Evolutionary conservation across 2,329 filamentous ascomycete species (phyloP).

Genomic region (Annulohypoxylon truncatum): DNA sequence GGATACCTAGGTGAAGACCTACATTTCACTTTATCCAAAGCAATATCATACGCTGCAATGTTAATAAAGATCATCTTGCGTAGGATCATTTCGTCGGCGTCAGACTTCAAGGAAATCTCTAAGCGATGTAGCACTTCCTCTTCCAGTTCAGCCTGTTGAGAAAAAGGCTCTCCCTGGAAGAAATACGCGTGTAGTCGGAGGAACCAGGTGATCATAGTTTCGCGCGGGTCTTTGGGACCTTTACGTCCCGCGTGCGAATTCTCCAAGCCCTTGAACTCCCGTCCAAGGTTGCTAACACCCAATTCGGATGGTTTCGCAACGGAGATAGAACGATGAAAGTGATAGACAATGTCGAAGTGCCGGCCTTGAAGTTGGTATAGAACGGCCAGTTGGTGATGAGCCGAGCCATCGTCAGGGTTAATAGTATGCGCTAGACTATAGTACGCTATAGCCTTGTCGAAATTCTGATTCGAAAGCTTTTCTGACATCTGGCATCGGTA

Average conservation of each 20-base stretch:
- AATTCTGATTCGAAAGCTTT: conserved; percentile 71
- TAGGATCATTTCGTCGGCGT: conserved; percentile 71
- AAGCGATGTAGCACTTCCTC: conserved; percentile 85
- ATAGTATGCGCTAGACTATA: conserved; percentile 85
- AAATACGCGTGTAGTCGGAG: conserved; percentile 86
- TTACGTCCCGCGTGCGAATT: conserved; percentile 51
- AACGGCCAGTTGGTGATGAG: conserved; percentile 91
- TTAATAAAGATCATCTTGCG: conserved; percentile 88
- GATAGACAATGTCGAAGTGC: conserved; percentile 87
- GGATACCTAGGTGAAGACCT: conserved; percentile 44
- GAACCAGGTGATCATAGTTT: conserved; percentile 82
- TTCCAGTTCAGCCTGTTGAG: conserved; percentile 83
- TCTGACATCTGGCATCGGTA: conserved; percentile 82
- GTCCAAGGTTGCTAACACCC: conserved; percentile 79
- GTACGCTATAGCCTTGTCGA: conserved; percentile 83
- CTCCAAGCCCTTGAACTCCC: conserved; percentile 74
- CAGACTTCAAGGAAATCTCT: conserved; percentile 76
- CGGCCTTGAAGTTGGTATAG: conserved; percentile 82
- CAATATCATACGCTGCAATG: conserved; percentile 83
- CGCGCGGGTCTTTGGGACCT: conserved; percentile 64
- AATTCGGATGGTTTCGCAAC: conserved; percentile 79
- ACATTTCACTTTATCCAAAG: conserved; percentile 70
- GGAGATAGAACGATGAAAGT: conserved; percentile 85
- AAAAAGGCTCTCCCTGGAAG: conserved; percentile 80
- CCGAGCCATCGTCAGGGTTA: conserved; percentile 80